Evolutionary conservation across 2,329 filamentous ascomycete species (phyloP).

Genomic region (Fusarium burgessii): DNA sequence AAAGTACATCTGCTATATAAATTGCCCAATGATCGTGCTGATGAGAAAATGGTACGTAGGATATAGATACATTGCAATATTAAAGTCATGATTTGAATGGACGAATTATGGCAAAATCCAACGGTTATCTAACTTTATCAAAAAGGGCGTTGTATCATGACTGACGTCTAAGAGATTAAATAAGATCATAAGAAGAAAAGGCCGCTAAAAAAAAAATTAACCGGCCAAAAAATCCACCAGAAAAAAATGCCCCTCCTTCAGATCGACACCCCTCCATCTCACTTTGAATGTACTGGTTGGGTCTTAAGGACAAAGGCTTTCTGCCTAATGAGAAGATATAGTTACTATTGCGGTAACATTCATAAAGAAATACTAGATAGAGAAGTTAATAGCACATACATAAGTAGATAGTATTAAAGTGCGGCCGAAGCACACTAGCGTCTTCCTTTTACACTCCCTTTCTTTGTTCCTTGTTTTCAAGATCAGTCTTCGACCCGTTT

Average conservation of each 20-base stretch:
- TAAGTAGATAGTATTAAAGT: background rate
- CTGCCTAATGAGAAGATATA: conserved; percentile 32
- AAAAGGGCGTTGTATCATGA: background rate
- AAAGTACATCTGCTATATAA: no score
- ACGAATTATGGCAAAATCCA: background rate
- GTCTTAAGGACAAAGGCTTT: conserved; percentile 25
- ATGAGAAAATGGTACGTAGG: no score
- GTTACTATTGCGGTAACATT: background rate
- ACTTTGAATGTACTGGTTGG: background rate
- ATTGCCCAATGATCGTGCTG: no score
- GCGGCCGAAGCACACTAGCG: background rate
- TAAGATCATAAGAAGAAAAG: background rate
- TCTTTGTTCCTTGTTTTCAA: conserved; percentile 15
- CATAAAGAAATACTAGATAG: background rate
- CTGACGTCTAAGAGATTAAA: conserved; percentile 1
- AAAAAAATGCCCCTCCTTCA: conserved; percentile 31
- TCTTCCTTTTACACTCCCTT: background rate
- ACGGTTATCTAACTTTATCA: background rate
- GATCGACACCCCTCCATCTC: conserved; percentile 26
- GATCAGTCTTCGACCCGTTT: conserved; percentile 40
- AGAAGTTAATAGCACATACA: background rate
- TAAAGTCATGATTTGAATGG: no score
- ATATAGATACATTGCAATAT: no score
- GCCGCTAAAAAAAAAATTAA: background rate
- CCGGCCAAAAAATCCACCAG: conserved; percentile 2